Evolutionary conservation across 306 rosid species (phyloP), one percentile per base, ranked within the genome.

Genomic region (Rosa rugosa): DNA sequence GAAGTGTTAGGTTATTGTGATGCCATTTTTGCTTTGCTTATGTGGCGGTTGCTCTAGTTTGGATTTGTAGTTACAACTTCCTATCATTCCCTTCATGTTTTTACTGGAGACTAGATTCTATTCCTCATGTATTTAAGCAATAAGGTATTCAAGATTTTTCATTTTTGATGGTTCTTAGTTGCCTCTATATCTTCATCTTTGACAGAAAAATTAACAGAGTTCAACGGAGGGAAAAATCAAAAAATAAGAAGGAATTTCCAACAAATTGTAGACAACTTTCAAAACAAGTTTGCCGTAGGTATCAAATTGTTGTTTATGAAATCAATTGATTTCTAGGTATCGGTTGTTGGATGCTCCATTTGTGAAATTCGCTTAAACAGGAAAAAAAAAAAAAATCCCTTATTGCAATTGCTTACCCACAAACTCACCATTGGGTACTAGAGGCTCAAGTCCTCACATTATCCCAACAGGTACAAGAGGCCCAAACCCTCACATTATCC

Each of bases 91-190:
- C 45, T 31, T 20, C 11, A 36, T 60, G 57, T 8, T 41, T 11
- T 81, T 71, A 34, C 75, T 75, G 89, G 86, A 87, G 76, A 77
- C 63, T 8, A 75, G 69, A 44, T 77, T 25, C 71, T 76, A 75
- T 80, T 77, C 78, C 84, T 83, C 82, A 62, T 88, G 88, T 85
- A 85, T 80, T 77, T 79, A 88, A 78, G 76, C 82, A 84, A 87
- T 87, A 86, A 88, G 76, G 76, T 69, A 81, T 78, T 76, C 72
- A 27, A 77, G 79, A 82, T 71, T 46, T 77, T 75, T 31, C 44
- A n/a, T 62, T 63, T 63, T 25, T 2, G 20, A 5, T 46, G 0
- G 23, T 14, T 22, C 22, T 6, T 0, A 3, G 2, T 60, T 22
- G 11, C 18, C 44, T 12, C 36, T 6, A 0, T 16, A 14, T 56